Conservation (phyloP, 2,329 filamentous ascomycete genomes). For the Colletotrichum cordylinicola region DNA sequence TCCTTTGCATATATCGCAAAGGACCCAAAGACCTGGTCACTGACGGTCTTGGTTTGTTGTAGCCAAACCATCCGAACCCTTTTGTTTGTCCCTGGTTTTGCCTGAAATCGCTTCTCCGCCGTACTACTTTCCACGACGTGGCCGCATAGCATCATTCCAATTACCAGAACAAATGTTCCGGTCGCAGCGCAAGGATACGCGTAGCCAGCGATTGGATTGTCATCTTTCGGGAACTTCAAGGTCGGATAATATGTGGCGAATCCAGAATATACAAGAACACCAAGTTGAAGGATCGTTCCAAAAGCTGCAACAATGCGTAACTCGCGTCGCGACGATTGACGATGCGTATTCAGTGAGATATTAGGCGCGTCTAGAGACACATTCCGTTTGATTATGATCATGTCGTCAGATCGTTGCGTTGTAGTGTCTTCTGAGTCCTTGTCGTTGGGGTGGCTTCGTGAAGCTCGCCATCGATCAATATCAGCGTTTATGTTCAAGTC, state of each 20-base stretch:
- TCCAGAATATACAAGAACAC: neutral
- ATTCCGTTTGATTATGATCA: neutral
- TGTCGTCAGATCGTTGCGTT: fast-evolving
- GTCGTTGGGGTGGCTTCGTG: neutral
- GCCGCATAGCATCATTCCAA: neutral
- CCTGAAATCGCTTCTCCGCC: neutral
- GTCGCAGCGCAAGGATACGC: neutral
- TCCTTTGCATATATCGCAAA: neutral
- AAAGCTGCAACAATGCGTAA: neutral
- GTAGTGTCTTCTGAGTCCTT: neutral
- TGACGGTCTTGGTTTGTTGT: neutral
- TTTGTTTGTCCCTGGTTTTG: neutral
- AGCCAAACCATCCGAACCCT: neutral
- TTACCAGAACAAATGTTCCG: neutral
- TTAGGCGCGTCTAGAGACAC: neutral
- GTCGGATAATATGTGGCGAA: neutral
- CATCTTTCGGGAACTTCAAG: neutral
- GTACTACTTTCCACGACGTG: neutral
- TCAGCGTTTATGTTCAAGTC: neutral
- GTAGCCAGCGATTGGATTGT: neutral
- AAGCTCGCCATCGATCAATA: neutral
- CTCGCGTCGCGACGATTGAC: neutral
- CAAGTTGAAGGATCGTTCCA: neutral
- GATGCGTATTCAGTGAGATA: neutral
- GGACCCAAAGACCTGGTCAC: neutral